These are phyloP conservation scores for Tricholoma sp. DNA, from an alignment of 768 basidiomycete genomes.

Conservation along the genomic window DNA sequence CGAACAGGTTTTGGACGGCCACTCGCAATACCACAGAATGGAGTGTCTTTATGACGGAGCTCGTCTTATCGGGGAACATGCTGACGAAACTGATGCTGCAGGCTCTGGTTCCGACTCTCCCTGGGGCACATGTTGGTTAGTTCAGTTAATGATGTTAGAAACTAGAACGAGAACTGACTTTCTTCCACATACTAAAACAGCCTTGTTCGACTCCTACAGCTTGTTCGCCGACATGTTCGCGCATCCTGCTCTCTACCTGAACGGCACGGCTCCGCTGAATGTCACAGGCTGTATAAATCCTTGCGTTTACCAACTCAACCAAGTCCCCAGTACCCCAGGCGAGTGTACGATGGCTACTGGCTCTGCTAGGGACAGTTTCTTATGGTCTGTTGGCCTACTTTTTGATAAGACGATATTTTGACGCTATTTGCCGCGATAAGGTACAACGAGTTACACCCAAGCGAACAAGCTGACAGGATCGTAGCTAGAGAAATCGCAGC, in stretches of 20 bases:
- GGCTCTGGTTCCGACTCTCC: conserved; percentile 40
- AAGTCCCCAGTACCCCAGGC: too few species aligned
- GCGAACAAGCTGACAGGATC: too few species aligned
- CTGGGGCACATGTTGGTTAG: conserved; percentile 45
- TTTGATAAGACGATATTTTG: too few species aligned
- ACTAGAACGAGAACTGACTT: neutral
- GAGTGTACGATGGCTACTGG: too few species aligned
- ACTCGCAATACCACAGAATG: conserved; percentile 50
- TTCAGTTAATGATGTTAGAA: neutral
- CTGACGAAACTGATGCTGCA: conserved; percentile 47
- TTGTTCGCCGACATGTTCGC: conserved; percentile 56
- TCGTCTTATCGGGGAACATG: conserved; percentile 45
- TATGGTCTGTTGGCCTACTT: too few species aligned
- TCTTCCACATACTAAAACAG: too few species aligned
- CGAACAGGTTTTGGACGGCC: conserved; percentile 45
- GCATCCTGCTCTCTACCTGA: conserved; percentile 48
- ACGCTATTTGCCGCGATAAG: too few species aligned
- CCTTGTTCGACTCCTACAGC: conserved; percentile 55
- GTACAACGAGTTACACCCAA: too few species aligned
- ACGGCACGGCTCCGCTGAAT: conserved; percentile 59
- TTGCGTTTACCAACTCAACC: conserved; percentile 39
- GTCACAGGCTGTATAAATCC: conserved; percentile 47
- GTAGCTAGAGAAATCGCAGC: too few species aligned
- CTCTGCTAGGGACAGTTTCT: too few species aligned
- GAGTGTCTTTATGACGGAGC: conserved; percentile 49